Evolutionary conservation across 2,329 filamentous ascomycete species (phyloP).

Genomic region (Hypomyces perniciosus): DNA sequence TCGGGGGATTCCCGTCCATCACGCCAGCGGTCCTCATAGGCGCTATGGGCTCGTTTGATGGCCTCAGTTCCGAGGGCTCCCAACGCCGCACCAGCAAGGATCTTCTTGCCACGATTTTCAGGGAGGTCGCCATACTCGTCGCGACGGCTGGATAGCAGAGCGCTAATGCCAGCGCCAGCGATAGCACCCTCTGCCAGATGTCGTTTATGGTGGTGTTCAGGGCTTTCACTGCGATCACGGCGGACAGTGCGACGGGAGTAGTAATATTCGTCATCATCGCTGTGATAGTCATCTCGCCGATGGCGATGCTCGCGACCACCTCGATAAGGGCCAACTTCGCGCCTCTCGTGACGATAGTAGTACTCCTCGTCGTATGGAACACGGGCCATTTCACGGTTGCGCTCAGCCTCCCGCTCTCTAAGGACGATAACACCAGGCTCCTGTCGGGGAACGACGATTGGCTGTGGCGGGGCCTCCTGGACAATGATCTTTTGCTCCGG

Average conservation of each 20-base stretch:
- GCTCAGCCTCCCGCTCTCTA: conserved; percentile 36
- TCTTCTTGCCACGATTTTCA: conserved; percentile 51
- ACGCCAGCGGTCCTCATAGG: conserved; percentile 49
- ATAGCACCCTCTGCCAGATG: conserved; percentile 60
- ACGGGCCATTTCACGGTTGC: conserved; percentile 30
- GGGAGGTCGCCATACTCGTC: conserved; percentile 44
- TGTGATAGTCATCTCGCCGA: conserved; percentile 37
- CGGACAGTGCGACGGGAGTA: conserved; percentile 41
- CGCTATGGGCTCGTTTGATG: conserved; percentile 53
- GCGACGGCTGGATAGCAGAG: conserved; percentile 51
- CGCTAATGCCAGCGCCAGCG: conserved; percentile 56
- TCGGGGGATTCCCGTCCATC: conserved; percentile 35
- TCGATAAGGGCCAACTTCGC: conserved; percentile 37
- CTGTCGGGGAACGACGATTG: conserved; percentile 43
- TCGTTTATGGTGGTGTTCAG: conserved; percentile 46
- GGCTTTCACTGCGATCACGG: conserved; percentile 45
- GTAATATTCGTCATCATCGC: conserved; percentile 43
- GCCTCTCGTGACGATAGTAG: conserved; percentile 44
- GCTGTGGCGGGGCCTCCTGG: conserved; percentile 50
- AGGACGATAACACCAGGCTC: conserved; percentile 41
- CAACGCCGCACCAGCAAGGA: conserved; percentile 55
- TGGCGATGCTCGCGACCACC: conserved; percentile 33
- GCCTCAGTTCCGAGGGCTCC: conserved; percentile 59
- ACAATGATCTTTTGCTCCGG: conserved; percentile 56
- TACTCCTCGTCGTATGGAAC: conserved; percentile 41